Base-by-base conservation (phyloP, 805 yeast species). In the Kodamaea hsintzibuensis region DNA sequence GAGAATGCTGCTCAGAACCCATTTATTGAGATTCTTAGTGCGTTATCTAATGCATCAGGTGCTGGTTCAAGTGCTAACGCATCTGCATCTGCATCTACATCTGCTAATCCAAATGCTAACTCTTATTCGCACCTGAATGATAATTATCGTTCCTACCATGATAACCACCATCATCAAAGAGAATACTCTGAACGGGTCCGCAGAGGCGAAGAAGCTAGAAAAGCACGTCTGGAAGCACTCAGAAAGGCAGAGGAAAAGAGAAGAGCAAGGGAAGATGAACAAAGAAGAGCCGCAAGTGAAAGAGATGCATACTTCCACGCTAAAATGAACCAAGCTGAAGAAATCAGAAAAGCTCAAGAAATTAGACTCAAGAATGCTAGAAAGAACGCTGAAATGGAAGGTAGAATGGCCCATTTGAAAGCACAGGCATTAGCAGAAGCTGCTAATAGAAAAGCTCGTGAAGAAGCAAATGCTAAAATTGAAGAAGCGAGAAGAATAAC, bases 141-240 rank as follows among this genome's bases (percentile, higher is more conserved):
- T n/a, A n/a, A n/a, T n/a, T n/a, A n/a, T 6, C 33, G 9, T 27
- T 27, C 33, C 9, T 27, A 27, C 33, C 33, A 30, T 10, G 35
- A 30, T 10, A 8, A 30, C 35, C 10, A 22, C 25, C 25, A 22
- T 4, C 6, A 22, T 4, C 6, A 14, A 6, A 12, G 42, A 39
- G 17, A 14, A 3, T 18, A 7, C 17, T 40, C n/a, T 19, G 19
- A 40, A 19, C 16, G 25, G 5, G 14, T 38, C 17, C 42, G 45
- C 17, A 48, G 51, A 37, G 55, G 16, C 13, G 50, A 37, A 35
- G 33, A 48, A 40, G 56, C 56, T 16, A 52, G 51, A 44, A 53
- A 48, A 37, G 55, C 52, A 43, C 13, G 56, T 12, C 25, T 42
- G 44, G 42, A 51, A 14, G 48, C 48, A 27, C 35, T 45, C 18